Percentiles rank a stretch among this genome's conserved stretches.
Evolutionary conservation across 2,329 filamentous ascomycete species (phyloP).

Genomic region (Ramularia collo-cygni): DNA sequence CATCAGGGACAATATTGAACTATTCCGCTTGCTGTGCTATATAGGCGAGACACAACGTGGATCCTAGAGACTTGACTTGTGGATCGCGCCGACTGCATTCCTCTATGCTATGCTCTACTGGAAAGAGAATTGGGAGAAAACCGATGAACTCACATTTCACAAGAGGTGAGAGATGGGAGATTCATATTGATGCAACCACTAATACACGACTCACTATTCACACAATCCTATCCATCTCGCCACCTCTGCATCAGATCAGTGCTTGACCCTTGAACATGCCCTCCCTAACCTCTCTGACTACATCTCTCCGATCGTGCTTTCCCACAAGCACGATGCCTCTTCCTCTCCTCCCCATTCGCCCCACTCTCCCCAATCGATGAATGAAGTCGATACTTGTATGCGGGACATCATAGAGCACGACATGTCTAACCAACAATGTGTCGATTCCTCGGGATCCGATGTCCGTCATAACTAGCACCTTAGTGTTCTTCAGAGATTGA

Average conservation of each 20-base stretch:
- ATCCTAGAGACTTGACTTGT: too few species aligned
- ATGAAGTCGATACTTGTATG: constrained; percentile 98
- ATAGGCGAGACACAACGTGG: too few species aligned
- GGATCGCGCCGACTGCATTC: too few species aligned
- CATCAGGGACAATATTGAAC: too few species aligned
- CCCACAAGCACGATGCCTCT: constrained; percentile 86
- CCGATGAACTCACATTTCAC: too few species aligned
- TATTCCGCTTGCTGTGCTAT: too few species aligned
- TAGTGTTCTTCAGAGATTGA: constrained; percentile 61
- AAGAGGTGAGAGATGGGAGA: too few species aligned
- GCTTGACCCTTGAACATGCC: constrained; percentile 51
- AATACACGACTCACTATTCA: too few species aligned
- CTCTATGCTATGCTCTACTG: too few species aligned
- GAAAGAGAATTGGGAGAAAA: too few species aligned
- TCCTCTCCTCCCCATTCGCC: constrained; percentile 85
- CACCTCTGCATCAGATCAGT: constrained; percentile 36
- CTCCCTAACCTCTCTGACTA: constrained; percentile 85
- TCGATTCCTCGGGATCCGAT: constrained; percentile 89
- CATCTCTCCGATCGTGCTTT: constrained; percentile 79
- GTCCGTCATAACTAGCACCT: constrained; percentile 91
- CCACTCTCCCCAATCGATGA: constrained; percentile 84
- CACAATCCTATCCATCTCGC: too few species aligned
- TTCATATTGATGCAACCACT: too few species aligned
- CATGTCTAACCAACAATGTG: constrained; percentile 81
- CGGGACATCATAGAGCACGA: constrained; percentile 94